Base-by-base conservation (phyloP, 2,329 filamentous ascomycete species). In the Cladophialophora immunda region DNA sequence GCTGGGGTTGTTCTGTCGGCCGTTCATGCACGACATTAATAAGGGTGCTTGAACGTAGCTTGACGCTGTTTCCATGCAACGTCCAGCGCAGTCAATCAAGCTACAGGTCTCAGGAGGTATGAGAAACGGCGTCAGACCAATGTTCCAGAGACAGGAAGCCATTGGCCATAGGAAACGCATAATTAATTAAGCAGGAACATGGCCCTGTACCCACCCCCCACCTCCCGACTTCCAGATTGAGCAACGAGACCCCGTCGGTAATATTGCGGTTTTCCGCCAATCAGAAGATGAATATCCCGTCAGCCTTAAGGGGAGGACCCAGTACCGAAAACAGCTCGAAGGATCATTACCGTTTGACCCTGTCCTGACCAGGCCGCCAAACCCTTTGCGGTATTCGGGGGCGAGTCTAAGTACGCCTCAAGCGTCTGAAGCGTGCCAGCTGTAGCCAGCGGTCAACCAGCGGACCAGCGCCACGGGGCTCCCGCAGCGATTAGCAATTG, bases 301-400 rank as follows among this genome's bases (percentile, higher is more conserved):
- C 68, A 69, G 68, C 68, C 68, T 65, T 69, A 69, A 29, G 34
- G 41, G 32, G 38, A 34, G 27, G 27, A 25, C 41, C 66, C 47
- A 58, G 15, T 56, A 62, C 45, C 54, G 34, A 58, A 57, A 25
- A 34, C 58, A 58, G 59, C 47, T 32, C 13, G 52, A 15, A 62
- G 64, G 67, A 67, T 67, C 65, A 67, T 64, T 67, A 64, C 57
- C 30, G 22, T 38, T 56, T 34, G 55, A 34, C 29, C 47, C 41
- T 13, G 29, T 32, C 17, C 27, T 3, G 36, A 22, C 19, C 25
- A 2, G 17, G 27, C 15, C 62, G 29, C 64, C 54, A 66, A 25
- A 8, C 64, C 58, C 22, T 19, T 56, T 64, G 5, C 5, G 57
- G 65, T 27, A 62, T 59, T 53, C 58, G 27, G 30, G n/a, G 63